Percentiles rank a stretch among this genome's conserved stretches.
phyloP scores from a whole-genome alignment of 768 basidiomycete species.

The Boletus speciosus region DNA sequence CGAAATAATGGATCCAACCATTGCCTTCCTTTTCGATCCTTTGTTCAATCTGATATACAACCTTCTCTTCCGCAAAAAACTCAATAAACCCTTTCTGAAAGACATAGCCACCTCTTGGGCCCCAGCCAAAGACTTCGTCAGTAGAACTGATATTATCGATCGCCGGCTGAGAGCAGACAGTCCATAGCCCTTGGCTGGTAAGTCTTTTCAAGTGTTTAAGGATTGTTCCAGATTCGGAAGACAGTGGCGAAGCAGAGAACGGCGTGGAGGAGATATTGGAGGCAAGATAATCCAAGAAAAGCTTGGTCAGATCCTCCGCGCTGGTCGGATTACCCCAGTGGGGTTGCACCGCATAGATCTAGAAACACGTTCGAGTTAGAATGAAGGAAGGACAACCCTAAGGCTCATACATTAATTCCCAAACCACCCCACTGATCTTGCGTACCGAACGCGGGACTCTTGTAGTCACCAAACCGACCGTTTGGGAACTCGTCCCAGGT shows the following conservation, averaged over 20 bases:
- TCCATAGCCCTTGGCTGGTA: conserved; percentile 86
- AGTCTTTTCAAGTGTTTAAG: conserved; percentile 72
- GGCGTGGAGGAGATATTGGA: conserved; percentile 75
- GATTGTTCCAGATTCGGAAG: conserved; percentile 78
- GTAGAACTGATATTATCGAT: conserved; percentile 75
- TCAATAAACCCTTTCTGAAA: conserved; percentile 98
- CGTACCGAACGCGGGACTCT: conserved; percentile 91
- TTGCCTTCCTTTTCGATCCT: conserved; percentile 51
- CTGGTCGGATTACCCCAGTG: conserved; percentile 73
- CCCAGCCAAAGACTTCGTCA: conserved; percentile 87
- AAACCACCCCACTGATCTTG: conserved; percentile 77
- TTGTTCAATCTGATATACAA: conserved; percentile 58
- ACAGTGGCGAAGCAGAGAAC: conserved; percentile 81
- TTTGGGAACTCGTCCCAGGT: conserved; percentile 98
- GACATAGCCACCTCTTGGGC: conserved; percentile 87
- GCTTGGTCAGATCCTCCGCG: conserved; percentile 62
- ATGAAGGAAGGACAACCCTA: background rate
- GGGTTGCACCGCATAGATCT: conserved; percentile 61
- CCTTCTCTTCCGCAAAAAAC: conserved; percentile 73
- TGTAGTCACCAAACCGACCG: conserved; percentile 95
- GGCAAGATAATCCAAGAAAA: conserved; percentile 81
- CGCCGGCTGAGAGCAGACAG: conserved; percentile 93
- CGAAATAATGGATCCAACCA: conserved; percentile 82
- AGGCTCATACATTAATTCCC: conserved; percentile 48
- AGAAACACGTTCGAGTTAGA: background rate